Percentiles rank a stretch among this genome's conserved stretches.
Evolutionary conservation across 2,329 filamentous ascomycete species (phyloP).

Genomic region (Penicillium sp.): DNA sequence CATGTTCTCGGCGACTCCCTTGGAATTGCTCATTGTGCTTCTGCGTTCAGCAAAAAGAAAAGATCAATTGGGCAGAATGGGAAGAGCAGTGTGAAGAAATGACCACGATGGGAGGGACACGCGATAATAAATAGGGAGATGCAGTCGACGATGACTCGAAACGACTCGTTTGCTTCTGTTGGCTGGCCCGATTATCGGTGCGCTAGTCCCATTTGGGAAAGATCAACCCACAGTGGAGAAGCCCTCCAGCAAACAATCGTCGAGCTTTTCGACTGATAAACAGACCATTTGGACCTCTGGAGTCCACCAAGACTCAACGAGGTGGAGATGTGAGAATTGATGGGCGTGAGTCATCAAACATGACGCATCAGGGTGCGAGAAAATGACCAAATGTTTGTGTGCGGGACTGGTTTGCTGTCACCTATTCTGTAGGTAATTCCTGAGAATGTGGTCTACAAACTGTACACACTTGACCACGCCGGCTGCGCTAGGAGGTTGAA

Average conservation of each 20-base stretch:
- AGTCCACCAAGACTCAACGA: too few relatives aligned
- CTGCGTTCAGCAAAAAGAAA: background rate
- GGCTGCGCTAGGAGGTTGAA: too few relatives aligned
- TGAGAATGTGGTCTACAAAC: too few relatives aligned
- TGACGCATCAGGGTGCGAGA: too few relatives aligned
- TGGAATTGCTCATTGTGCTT: slow-evolving; percentile 32
- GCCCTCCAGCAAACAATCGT: background rate
- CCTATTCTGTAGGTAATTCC: too few relatives aligned
- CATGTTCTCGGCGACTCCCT: slow-evolving; percentile 45
- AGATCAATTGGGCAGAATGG: slow-evolving; percentile 7
- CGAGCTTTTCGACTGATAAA: background rate
- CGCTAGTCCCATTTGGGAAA: background rate
- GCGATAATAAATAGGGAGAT: too few relatives aligned
- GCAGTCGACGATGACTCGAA: slow-evolving; percentile 1
- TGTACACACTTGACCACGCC: too few relatives aligned
- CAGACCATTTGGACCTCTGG: background rate
- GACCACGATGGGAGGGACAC: slow-evolving; percentile 2
- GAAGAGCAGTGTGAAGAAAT: slow-evolving; percentile 1
- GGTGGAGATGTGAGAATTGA: too few relatives aligned
- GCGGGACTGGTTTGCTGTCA: too few relatives aligned
- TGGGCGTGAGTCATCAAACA: too few relatives aligned
- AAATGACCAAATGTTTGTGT: too few relatives aligned
- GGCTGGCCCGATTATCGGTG: slow-evolving; percentile 5
- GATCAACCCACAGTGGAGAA: background rate
- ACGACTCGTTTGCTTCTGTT: background rate